These are phyloP conservation scores for Daldinia sp. DNA, from an alignment of 2,329 filamentous ascomycete species.

Conservation along the genomic window DNA sequence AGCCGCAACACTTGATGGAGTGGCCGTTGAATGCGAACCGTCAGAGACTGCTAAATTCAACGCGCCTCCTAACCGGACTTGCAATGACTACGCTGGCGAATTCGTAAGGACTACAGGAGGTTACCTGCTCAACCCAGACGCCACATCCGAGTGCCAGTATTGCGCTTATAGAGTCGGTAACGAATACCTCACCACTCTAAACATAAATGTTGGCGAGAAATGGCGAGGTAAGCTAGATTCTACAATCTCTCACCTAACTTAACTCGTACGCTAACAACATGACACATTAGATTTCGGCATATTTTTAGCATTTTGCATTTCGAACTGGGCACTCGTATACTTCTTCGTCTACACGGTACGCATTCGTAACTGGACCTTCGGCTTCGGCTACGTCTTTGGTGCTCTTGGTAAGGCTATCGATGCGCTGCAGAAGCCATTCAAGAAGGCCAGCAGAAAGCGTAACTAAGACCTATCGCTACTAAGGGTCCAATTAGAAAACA, in stretches of 20 bases:
- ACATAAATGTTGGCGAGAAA: slow-evolving; percentile 64
- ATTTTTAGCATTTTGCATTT: slow-evolving; percentile 74
- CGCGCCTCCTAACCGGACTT: slow-evolving; percentile 70
- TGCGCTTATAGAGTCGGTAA: slow-evolving; percentile 67
- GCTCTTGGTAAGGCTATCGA: slow-evolving; percentile 40
- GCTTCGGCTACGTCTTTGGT: slow-evolving; percentile 65
- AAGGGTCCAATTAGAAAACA: neutral
- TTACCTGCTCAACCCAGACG: slow-evolving; percentile 69
- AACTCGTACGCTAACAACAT: neutral
- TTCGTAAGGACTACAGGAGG: slow-evolving; percentile 64
- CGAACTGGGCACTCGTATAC: slow-evolving; percentile 76
- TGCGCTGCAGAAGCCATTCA: slow-evolving; percentile 47
- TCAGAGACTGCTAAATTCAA: slow-evolving; percentile 59
- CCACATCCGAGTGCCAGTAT: slow-evolving; percentile 70
- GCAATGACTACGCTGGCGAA: slow-evolving; percentile 67
- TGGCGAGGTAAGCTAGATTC: slow-evolving; percentile 62
- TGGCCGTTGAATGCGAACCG: slow-evolving; percentile 57
- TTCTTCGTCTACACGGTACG: slow-evolving; percentile 81
- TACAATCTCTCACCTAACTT: neutral
- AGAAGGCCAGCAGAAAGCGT: slow-evolving; percentile 14
- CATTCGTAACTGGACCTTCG: slow-evolving; percentile 75
- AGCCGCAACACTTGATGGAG: slow-evolving; percentile 64
- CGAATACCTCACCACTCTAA: slow-evolving; percentile 69
- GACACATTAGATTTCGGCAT: slow-evolving; percentile 66
- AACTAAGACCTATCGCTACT: neutral